Conservation (phyloP, 2,329 filamentous ascomycete species). For the Dactylonectria macrodidyma region DNA sequence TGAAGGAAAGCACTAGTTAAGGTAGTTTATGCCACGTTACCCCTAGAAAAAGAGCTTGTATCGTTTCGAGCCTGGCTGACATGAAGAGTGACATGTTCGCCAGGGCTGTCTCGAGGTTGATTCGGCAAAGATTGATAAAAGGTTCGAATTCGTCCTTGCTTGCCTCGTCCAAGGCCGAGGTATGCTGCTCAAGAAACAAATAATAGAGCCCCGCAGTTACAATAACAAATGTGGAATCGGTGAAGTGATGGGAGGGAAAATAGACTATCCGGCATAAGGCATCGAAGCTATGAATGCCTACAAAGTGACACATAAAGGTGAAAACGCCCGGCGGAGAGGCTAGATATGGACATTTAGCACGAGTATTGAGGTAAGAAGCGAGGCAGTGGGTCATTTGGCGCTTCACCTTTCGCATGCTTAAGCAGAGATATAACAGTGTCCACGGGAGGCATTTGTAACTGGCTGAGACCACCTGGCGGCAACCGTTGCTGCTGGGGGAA, state of each 20-base stretch:
- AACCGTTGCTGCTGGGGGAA: constrained; percentile 63
- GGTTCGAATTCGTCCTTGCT: constrained; percentile 55
- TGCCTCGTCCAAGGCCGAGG: constrained; percentile 51
- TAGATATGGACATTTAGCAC: constrained; percentile 40
- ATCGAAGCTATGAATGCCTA: constrained; percentile 64
- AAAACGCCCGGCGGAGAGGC: constrained; percentile 65
- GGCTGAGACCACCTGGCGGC: constrained; percentile 62
- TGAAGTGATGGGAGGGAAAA: constrained; percentile 66
- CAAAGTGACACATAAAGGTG: constrained; percentile 64
- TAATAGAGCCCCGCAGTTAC: constrained; percentile 66
- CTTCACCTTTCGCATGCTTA: constrained; percentile 60
- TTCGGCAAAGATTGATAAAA: constrained; percentile 59
- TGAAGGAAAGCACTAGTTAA: constrained; percentile 36
- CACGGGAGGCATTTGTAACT: constrained; percentile 69
- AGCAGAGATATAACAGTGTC: constrained; percentile 64
- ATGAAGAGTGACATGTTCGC: constrained; percentile 70
- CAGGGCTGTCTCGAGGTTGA: constrained; percentile 66
- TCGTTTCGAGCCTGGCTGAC: constrained; percentile 67
- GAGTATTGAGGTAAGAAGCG: neutral
- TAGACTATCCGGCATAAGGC: constrained; percentile 66
- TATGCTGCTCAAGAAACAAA: constrained; percentile 64
- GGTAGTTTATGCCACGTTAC: constrained; percentile 51
- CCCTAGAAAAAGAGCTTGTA: constrained; percentile 72
- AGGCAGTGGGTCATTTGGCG: neutral
- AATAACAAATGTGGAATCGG: constrained; percentile 65